Percentiles rank a stretch among this genome's conserved stretches.
phyloP scores from a whole-genome alignment of 495 filamentous ascomycete genomes.

The Pyrenula massariospora region DNA sequence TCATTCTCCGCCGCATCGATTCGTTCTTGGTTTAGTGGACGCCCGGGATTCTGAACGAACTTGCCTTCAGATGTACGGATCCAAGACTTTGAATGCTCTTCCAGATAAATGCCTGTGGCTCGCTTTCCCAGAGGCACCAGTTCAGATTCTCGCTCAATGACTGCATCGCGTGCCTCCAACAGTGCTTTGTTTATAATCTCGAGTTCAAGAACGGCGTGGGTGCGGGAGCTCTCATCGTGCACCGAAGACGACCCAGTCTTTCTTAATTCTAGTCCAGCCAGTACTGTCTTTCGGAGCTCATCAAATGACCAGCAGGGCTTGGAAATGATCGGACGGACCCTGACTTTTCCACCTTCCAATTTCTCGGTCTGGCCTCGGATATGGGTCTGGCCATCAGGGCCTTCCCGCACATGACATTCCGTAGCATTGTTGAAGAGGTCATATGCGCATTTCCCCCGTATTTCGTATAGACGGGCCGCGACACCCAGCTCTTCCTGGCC shows the following conservation, averaged over 20 bases:
- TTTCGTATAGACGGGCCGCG: conserved; percentile 14
- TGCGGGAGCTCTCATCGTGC: conserved; percentile 17
- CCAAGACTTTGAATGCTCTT: conserved; percentile 7
- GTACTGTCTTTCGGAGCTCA: conserved; percentile 5
- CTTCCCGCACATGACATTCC: conserved; percentile 15
- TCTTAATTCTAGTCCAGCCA: conserved; percentile 6
- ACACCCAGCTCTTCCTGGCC: conserved; percentile 7
- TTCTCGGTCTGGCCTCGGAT: too few relatives aligned
- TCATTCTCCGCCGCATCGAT: conserved; percentile 14
- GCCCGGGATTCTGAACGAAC: conserved; percentile 11
- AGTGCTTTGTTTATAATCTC: conserved; percentile 10
- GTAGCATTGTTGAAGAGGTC: conserved; percentile 13
- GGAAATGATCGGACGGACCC: too few relatives aligned
- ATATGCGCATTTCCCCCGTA: conserved; percentile 14
- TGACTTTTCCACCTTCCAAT: too few relatives aligned
- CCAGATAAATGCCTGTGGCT: conserved; percentile 15
- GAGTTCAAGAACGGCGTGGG: conserved; percentile 15
- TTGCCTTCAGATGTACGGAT: conserved; percentile 6
- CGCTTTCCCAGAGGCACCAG: conserved; percentile 14
- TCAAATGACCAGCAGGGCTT: conserved; percentile 17
- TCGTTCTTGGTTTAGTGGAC: conserved; percentile 7
- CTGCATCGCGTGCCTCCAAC: conserved; percentile 9
- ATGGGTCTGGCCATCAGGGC: too few relatives aligned
- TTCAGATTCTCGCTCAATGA: conserved; percentile 14
- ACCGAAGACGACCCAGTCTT: conserved; percentile 12